phyloP scores from a whole-genome alignment of 2,329 filamentous ascomycete genomes.

The Xylariaceae sp. region DNA sequence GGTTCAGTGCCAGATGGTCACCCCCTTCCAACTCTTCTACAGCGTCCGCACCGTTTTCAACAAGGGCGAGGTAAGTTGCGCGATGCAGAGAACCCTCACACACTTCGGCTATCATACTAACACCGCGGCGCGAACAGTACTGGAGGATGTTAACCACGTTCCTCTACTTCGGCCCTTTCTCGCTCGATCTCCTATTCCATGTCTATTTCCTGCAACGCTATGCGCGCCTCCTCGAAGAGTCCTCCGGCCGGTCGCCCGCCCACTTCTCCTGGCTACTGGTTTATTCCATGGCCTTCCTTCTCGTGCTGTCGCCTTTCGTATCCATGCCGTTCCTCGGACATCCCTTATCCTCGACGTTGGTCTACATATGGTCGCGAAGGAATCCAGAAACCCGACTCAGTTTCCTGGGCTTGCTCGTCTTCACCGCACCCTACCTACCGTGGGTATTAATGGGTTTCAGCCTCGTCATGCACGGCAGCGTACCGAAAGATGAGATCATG shows the following conservation, averaged over 20 bases:
- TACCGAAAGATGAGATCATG: constrained; percentile 95
- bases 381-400: constrained; percentile 90
- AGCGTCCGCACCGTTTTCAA: constrained; percentile 88
- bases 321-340: constrained; percentile 94
- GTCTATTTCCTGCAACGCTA: constrained; percentile 98
- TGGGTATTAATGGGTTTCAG: constrained; percentile 96
- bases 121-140: constrained; percentile 54
- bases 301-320: constrained; percentile 79
- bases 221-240: constrained; percentile 90
- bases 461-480: constrained; percentile 79
- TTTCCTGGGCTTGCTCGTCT: constrained; percentile 83
- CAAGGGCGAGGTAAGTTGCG: constrained; percentile 75
- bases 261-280: constrained; percentile 93
- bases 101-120: constrained; percentile 5
- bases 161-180: constrained; percentile 93
- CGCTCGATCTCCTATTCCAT: constrained; percentile 91
- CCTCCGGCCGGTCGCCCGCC: constrained; percentile 83
- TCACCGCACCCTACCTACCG: constrained; percentile 89
- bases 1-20: constrained; percentile 89
- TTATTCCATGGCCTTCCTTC: constrained; percentile 75
- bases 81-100: background rate
- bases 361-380: constrained; percentile 96
- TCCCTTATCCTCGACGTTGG: constrained; percentile 83
- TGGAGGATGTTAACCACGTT: constrained; percentile 97
- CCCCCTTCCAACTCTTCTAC: constrained; percentile 94